Conservation (phyloP, 345 rosid species). For the Eucalyptus cladocalyx region DNA sequence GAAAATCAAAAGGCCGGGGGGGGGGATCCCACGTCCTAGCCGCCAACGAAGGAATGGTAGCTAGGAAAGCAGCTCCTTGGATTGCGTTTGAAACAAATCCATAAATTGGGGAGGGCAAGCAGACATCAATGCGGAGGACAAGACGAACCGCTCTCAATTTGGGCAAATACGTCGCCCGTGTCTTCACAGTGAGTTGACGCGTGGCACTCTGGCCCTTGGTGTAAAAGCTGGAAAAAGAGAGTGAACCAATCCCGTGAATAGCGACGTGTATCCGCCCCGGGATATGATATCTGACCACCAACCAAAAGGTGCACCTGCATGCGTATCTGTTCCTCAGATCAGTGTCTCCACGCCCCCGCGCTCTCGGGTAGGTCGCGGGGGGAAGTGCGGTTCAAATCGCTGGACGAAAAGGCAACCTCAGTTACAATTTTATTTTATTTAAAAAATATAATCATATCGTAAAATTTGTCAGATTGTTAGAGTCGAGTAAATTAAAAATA, state of each 20-base stretch:
- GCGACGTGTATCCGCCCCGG: neutral
- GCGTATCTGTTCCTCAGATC: neutral
- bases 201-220: neutral
- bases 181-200: neutral
- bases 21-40: neutral
- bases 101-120: neutral
- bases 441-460: no score
- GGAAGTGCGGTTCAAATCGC: no score
- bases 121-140: neutral
- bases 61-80: neutral
- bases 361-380: neutral
- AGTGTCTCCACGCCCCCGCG: neutral
- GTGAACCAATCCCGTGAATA: neutral
- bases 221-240: rapidly evolving
- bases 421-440: no score
- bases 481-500: no score
- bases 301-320: neutral
- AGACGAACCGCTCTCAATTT: rapidly evolving
- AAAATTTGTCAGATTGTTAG: no score
- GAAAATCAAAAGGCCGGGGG: neutral
- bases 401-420: no score
- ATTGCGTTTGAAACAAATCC: neutral
- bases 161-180: neutral
- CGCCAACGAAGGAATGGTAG: neutral
- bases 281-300: neutral